Base-by-base conservation (phyloP, 2,329 filamentous ascomycete genomes). In the Trichoderma afroharzianum region DNA sequence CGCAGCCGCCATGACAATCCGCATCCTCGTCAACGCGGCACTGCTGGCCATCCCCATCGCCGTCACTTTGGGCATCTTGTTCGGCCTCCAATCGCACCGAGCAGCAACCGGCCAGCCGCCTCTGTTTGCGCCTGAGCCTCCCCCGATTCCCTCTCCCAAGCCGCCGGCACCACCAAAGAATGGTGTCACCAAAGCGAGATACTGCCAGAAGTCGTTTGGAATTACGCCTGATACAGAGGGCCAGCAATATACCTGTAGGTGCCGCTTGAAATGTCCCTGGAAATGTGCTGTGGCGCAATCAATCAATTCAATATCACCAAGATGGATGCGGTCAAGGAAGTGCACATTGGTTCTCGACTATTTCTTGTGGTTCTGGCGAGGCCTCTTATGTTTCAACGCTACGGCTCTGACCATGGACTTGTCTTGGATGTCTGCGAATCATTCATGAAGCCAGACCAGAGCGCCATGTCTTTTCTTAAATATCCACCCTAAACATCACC, bases 31-130 rank as follows among this genome's bases (percentile, higher is more conserved):
- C 78, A 88, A 86, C 78, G 81, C 84, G 68, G 80, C 80, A 75
- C 81, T 88, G 63, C 75, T 88, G 72, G 82, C 82, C 74, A 78
- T 88, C 72, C 86, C 84, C 50, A 82, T 87, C 71, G 85, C 82
- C 71, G 81, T 82, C 69, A 86, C 85, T 11, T 74, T 87, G 33
- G 86, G 85, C 62, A 79, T 87, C 57, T 78, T 88, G 28, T 78
- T 88, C 43, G 85, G 85, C 11, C 76, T 88, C 43, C 82, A 88
- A 72, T 79, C 80, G n/a, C 78, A 82, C 59, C 82, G 84, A 53
- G 75, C 79, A 36, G 80, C 84, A 9, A 79, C 76, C 2, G 85
- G 85, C 43, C 79, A 84, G 69, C 72, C 79, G 39, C 83, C 83
- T n/a, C 77, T 86, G 32, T 87, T 86, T 76, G 78, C 78, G 36